Conservation (phyloP, 169 alveolate genomes). For the Plasmodium gonderi region DNA sequence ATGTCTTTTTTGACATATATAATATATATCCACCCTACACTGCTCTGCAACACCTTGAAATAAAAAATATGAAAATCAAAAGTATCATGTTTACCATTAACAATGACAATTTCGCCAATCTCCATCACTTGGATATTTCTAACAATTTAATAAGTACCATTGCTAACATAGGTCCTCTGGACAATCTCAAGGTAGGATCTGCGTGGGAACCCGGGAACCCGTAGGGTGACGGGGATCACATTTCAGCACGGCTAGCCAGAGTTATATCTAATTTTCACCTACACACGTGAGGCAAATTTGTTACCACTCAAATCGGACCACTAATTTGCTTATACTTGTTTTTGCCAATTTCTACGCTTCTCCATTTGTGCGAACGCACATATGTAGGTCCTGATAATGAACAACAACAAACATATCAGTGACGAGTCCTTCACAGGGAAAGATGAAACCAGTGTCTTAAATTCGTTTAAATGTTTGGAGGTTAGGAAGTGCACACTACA, state of each 20-base stretch:
- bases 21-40: constrained; percentile 65
- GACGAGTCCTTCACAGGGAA: constrained; percentile 50
- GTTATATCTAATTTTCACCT: no score
- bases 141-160: constrained; percentile 45
- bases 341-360: not conserved
- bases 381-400: constrained; percentile 29
- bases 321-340: not conserved
- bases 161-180: constrained; percentile 46
- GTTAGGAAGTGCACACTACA: no score
- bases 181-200: constrained; percentile 24
- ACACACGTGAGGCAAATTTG: no score
- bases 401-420: constrained; percentile 65
- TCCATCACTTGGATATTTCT: constrained; percentile 12
- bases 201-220: not conserved
- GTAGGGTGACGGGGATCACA: not conserved
- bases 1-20: constrained; percentile 43
- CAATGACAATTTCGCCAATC: constrained; percentile 31
- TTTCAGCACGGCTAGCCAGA: no score
- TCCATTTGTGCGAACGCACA: not conserved
- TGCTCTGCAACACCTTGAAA: constrained; percentile 26
- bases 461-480: constrained; percentile 26
- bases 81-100: constrained; percentile 45
- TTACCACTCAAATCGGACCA: no score
- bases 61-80: constrained; percentile 39
- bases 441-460: constrained; percentile 4